Base-by-base conservation (phyloP, 345 rosid species). In the Salix viminalis region DNA sequence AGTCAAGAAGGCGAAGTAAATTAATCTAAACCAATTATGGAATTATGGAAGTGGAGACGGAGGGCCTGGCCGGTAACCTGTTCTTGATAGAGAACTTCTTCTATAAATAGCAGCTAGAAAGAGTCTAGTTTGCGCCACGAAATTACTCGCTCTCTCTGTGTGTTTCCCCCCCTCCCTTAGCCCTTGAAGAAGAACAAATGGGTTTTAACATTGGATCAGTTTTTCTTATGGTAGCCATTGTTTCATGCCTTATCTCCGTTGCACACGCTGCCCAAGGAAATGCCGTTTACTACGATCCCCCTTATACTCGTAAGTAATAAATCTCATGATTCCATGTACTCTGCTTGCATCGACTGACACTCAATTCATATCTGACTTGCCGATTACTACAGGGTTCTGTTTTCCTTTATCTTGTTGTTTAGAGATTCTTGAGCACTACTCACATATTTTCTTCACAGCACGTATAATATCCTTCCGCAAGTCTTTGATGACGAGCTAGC, bases 211-310 rank as follows among this genome's bases (percentile, higher is more conserved):
- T 62, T n/a, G 65, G 60, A 50, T 50, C 58, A 64, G 60, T 64
- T 64, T 1, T 62, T 37, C 13, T 42, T 6, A 48, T 74, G 30
- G 26, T 44, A 5, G 36, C 61, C 60, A 64, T 74, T 23, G 21
- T 64, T 4, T 41, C 65, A 10, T 64, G 76, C 76, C 76, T 62
- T 28, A 7, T 56, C 26, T 41, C 76, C 13, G 50, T 18, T 28
- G 68, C 76, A 4, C 18, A 26, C 16, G 69, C 76, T 18, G 69
- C 70, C 4, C 28, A 74, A 64, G 76, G 76, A 32, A 42, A 18
- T 19, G 76, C 76, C 28, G 61, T 74, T 42, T 74, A 21, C 56
- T 42, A 74, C 21, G 18, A 10, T 2, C 68, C 52, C n/a, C 65
- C 39, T 41, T 61, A 64, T 74, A 41, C 69, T 16, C 76, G 69